Evolutionary conservation across 1,284 basidiomycete genomes (phyloP).

Genomic region (Vanrija sp.): DNA sequence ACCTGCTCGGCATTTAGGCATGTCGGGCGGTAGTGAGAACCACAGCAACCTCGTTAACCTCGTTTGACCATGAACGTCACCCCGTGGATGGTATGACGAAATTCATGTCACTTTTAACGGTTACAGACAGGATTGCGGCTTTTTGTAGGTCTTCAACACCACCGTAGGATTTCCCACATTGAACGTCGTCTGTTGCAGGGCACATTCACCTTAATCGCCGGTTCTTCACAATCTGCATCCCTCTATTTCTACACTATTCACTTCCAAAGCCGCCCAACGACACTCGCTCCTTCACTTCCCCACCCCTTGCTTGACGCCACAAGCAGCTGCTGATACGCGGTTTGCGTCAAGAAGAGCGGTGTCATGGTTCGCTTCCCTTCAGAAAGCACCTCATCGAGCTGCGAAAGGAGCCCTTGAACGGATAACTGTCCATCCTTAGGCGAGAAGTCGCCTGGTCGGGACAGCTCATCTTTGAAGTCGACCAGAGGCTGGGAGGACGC

Average conservation of each 20-base stretch:
- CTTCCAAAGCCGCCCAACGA: constrained; percentile 4
- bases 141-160: neutral
- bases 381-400: constrained; percentile 18
- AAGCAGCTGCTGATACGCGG: constrained; percentile 33
- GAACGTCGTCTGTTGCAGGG: too few species aligned
- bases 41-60: too few species aligned
- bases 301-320: constrained; percentile 9
- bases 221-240: neutral
- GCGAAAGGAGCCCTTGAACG: constrained; percentile 10
- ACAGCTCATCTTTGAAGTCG: constrained; percentile 7
- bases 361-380: constrained; percentile 32
- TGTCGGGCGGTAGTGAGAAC: too few species aligned
- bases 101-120: too few species aligned
- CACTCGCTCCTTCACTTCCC: constrained; percentile 2
- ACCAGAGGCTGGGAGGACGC: constrained; percentile 9
- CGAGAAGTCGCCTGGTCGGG: neutral
- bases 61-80: too few species aligned
- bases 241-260: neutral
- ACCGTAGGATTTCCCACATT: too few species aligned
- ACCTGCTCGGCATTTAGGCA: too few species aligned
- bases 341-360: constrained; percentile 35
- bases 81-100: too few species aligned
- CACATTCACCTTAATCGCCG: too few species aligned
- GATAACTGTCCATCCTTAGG: constrained; percentile 2
- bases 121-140: neutral